phyloP scores from a whole-genome alignment of 257 asterid genomes.

The Linaria vulgaris region DNA sequence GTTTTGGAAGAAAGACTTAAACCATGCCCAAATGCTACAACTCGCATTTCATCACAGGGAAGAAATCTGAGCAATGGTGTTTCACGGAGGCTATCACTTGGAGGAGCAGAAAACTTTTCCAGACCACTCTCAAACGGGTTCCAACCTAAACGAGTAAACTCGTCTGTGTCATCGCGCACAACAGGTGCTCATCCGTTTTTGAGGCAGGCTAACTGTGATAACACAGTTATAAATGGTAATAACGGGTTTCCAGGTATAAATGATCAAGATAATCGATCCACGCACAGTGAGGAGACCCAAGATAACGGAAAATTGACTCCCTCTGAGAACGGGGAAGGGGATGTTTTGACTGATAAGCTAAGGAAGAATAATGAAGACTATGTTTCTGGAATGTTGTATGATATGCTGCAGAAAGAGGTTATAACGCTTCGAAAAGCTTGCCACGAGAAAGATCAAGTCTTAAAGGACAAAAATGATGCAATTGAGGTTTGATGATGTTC shows the following conservation, averaged over 20 bases:
- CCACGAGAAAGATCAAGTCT: constrained; percentile 73
- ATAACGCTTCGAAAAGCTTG: constrained; percentile 67
- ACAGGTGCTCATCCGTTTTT: constrained; percentile 39
- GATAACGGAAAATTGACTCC: constrained; percentile 38
- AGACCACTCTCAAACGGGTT: constrained; percentile 47
- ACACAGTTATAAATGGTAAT: constrained; percentile 39
- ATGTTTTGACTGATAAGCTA: constrained; percentile 35
- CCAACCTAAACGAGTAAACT: constrained; percentile 41
- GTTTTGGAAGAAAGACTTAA: constrained; percentile 82
- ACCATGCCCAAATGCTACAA: constrained; percentile 44
- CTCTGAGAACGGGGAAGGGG: constrained; percentile 45
- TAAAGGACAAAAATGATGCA: constrained; percentile 83
- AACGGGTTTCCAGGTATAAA: constrained; percentile 26
- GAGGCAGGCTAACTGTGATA: constrained; percentile 45
- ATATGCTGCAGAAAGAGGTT: constrained; percentile 93
- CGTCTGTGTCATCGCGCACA: constrained; percentile 35
- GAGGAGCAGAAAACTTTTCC: constrained; percentile 57
- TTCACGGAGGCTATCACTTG: constrained; percentile 60
- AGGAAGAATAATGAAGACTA: constrained; percentile 53
- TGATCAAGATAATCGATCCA: constrained; percentile 34
- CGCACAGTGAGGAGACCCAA: constrained; percentile 34
- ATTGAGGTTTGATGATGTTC: constrained; percentile 72
- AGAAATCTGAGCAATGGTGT: constrained; percentile 51
- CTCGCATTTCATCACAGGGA: constrained; percentile 44
- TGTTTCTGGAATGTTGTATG: constrained; percentile 77